Evolutionary conservation across 495 filamentous ascomycete species (phyloP).

Genomic region (Aspergillus affinis): DNA sequence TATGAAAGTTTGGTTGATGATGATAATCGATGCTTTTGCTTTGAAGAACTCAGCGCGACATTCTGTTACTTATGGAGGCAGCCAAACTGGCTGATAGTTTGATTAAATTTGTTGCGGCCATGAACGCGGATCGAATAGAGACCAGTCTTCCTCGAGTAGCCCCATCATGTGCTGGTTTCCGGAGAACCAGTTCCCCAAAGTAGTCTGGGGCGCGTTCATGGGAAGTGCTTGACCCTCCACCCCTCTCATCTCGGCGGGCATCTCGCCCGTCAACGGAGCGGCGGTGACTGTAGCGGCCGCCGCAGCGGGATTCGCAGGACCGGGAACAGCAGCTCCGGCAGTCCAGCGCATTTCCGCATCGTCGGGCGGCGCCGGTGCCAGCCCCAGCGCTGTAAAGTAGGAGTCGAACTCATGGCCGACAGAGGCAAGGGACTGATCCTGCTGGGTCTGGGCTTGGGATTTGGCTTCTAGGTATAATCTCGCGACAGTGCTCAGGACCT

Average conservation of each 20-base stretch:
- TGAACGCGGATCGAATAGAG: slow-evolving; percentile 45
- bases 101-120: slow-evolving; percentile 4
- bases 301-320: not conserved
- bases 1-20: not conserved
- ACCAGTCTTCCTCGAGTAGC: slow-evolving; percentile 59
- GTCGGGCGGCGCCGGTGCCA: slow-evolving; percentile 47
- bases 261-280: not conserved
- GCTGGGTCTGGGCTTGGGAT: slow-evolving; percentile 39
- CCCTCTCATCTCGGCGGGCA: slow-evolving; percentile 15
- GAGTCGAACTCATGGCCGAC: slow-evolving; percentile 63
- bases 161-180: slow-evolving; percentile 66
- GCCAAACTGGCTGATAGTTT: not conserved
- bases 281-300: not conserved
- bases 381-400: slow-evolving; percentile 62
- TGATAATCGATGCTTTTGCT: not conserved
- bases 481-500: slow-evolving; percentile 61
- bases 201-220: slow-evolving; percentile 32
- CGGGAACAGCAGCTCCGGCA: slow-evolving; percentile 8
- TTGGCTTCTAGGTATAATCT: slow-evolving; percentile 62
- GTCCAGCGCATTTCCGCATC: slow-evolving; percentile 17
- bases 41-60: not conserved
- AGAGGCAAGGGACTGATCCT: slow-evolving; percentile 44
- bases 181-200: slow-evolving; percentile 66
- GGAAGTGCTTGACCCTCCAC: slow-evolving; percentile 12
- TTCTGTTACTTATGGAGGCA: not conserved